phyloP scores from a whole-genome alignment of 257 asterid species.

The Dorcoceras hygrometricum region DNA sequence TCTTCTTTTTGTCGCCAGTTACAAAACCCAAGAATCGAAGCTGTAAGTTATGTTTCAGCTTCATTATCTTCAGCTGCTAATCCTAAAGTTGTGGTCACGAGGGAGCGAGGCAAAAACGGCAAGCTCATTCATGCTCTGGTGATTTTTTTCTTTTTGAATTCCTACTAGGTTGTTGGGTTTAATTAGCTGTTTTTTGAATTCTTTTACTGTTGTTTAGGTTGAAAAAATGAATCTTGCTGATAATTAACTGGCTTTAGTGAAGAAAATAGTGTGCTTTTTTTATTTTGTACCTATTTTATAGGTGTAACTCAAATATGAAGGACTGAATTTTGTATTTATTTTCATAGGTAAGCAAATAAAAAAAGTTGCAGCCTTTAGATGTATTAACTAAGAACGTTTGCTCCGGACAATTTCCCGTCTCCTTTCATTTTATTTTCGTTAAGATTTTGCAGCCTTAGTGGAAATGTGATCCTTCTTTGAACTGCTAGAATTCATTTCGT shows the following conservation, averaged over 20 bases:
- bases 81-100: constrained; percentile 69
- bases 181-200: not conserved
- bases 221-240: not conserved
- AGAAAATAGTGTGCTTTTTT: constrained; percentile 10
- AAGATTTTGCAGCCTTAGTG: not conserved
- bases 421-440: not conserved
- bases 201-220: not conserved
- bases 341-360: no score
- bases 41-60: constrained; percentile 26
- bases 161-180: not conserved
- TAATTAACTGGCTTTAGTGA: not conserved
- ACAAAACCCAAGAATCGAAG: constrained; percentile 12
- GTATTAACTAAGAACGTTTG: not conserved
- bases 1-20: constrained; percentile 23
- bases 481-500: not conserved
- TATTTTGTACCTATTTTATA: not conserved
- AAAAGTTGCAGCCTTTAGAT: not conserved
- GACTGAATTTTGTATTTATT: no score
- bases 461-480: not conserved
- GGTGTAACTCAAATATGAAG: not conserved
- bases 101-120: constrained; percentile 79
- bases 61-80: constrained; percentile 29
- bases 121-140: constrained; percentile 73
- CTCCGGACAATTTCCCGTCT: not conserved
- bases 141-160: constrained; percentile 9